Conservation (phyloP, 805 yeast species). For the Cyberlindnera veronae region DNA sequence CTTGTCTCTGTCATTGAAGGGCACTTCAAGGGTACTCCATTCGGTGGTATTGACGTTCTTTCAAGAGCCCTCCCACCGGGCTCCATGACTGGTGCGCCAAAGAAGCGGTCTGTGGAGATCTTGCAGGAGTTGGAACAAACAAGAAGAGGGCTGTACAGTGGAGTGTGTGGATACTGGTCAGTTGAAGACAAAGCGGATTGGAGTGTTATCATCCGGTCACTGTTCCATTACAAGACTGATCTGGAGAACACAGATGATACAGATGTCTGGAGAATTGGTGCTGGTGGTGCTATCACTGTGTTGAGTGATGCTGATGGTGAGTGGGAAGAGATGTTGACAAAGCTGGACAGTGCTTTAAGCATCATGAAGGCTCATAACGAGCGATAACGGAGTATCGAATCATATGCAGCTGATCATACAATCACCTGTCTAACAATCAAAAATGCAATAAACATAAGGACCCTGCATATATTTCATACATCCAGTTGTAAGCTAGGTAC, state of each 20-base stretch:
- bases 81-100: constrained; percentile 99
- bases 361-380: too few species aligned
- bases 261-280: constrained; percentile 80
- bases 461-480: too few species aligned
- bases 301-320: constrained; percentile 80
- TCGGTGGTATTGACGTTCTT: constrained; percentile 75
- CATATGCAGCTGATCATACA: too few species aligned
- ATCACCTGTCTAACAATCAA: too few species aligned
- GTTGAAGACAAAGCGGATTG: constrained; percentile 85
- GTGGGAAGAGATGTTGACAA: constrained; percentile 86
- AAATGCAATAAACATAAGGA: too few species aligned
- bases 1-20: constrained; percentile 89
- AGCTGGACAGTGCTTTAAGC: constrained; percentile 67
- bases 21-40: constrained; percentile 25
- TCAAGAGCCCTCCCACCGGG: constrained; percentile 90
- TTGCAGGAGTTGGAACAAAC: constrained; percentile 44
- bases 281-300: constrained; percentile 97
- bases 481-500: too few species aligned
- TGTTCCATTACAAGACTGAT: constrained; percentile 62
- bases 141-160: constrained; percentile 82
- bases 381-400: too few species aligned
- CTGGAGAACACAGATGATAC: constrained; percentile 24
- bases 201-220: constrained; percentile 91
- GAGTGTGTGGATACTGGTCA: constrained; percentile 95
- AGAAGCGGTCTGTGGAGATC: constrained; percentile 84